Conservation (phyloP, 2,329 filamentous ascomycete species). For the Orbilia ellipsospora region DNA sequence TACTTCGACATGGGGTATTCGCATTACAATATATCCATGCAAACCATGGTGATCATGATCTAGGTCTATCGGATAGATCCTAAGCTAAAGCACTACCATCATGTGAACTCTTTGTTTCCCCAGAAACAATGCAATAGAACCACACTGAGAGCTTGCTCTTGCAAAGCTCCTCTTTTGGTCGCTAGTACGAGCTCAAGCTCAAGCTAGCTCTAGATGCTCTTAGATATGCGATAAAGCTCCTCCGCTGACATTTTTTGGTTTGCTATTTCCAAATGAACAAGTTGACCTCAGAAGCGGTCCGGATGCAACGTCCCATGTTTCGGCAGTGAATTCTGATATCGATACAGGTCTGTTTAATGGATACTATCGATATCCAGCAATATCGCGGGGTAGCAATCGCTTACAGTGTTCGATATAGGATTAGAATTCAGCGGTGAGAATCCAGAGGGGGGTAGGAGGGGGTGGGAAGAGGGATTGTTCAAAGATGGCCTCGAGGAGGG, state of each 20-base stretch:
- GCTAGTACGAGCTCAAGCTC: too few relatives aligned
- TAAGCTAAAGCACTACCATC: too few relatives aligned
- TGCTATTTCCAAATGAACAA: conserved; percentile 29
- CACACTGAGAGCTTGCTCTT: too few relatives aligned
- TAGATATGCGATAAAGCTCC: too few relatives aligned
- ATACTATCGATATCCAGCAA: conserved; percentile 19
- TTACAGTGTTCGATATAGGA: conserved; percentile 26
- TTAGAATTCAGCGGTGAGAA: conserved; percentile 26
- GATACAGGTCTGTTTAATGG: conserved; percentile 24
- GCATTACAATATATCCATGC: too few relatives aligned
- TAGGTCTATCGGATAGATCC: too few relatives aligned
- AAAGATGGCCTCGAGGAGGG: conserved; percentile 10
- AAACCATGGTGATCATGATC: too few relatives aligned
- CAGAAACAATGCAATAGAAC: too few relatives aligned
- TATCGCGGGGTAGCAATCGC: conserved; percentile 36
- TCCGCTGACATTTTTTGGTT: background rate
- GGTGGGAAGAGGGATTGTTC: conserved; percentile 3
- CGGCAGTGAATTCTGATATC: conserved; percentile 40
- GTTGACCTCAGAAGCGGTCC: background rate
- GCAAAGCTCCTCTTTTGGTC: too few relatives aligned
- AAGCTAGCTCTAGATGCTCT: too few relatives aligned
- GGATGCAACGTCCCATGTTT: conserved; percentile 1
- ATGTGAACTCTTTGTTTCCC: too few relatives aligned
- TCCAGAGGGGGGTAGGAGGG: background rate
- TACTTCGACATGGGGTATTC: background rate